These are phyloP conservation scores for Canariomyces notabilis DNA, from an alignment of 2,329 filamentous ascomycete genomes.

Conservation along the genomic window DNA sequence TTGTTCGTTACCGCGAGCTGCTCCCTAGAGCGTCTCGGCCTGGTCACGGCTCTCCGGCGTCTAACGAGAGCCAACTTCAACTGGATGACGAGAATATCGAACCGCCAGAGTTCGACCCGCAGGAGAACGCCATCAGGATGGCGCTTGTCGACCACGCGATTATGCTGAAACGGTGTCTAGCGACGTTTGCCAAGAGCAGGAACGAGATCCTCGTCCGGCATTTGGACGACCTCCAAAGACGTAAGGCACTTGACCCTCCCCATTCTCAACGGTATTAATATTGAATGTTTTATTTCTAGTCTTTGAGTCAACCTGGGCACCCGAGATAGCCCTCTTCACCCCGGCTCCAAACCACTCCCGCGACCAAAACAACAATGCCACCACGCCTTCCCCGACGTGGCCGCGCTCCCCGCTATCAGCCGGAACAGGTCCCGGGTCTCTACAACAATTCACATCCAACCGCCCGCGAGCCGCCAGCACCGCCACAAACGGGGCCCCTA, in stretches of 20 bases:
- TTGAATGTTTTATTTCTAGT: conserved; percentile 35
- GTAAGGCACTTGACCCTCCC: conserved; percentile 44
- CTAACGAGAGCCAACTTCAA: conserved; percentile 30
- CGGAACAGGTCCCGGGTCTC: conserved; percentile 29
- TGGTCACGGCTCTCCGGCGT: conserved; percentile 34
- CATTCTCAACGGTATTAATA: conserved; percentile 12
- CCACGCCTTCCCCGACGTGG: conserved; percentile 41
- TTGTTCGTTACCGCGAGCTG: conserved; percentile 71
- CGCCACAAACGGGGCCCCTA: conserved; percentile 7
- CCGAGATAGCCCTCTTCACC: conserved; percentile 60
- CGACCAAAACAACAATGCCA: conserved; percentile 30
- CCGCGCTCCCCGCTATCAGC: conserved; percentile 45
- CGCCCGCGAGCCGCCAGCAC: conserved; percentile 1
- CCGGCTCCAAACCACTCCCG: conserved; percentile 39
- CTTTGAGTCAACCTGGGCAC: conserved; percentile 58
- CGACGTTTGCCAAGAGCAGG: conserved; percentile 59
- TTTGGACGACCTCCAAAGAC: conserved; percentile 56
- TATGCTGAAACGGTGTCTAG: conserved; percentile 76
- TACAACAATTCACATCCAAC: conserved; percentile 11
- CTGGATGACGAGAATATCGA: conserved; percentile 40
- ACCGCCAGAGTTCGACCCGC: conserved; percentile 45
- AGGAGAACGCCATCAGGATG: conserved; percentile 77
- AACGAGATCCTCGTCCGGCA: conserved; percentile 53
- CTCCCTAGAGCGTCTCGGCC: conserved; percentile 50
- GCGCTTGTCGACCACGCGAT: conserved; percentile 85